Evolutionary conservation across 2,329 filamentous ascomycete species (phyloP), one percentile per base, ranked within the genome.

Genomic region (Chalaropsis ovoidea): DNA sequence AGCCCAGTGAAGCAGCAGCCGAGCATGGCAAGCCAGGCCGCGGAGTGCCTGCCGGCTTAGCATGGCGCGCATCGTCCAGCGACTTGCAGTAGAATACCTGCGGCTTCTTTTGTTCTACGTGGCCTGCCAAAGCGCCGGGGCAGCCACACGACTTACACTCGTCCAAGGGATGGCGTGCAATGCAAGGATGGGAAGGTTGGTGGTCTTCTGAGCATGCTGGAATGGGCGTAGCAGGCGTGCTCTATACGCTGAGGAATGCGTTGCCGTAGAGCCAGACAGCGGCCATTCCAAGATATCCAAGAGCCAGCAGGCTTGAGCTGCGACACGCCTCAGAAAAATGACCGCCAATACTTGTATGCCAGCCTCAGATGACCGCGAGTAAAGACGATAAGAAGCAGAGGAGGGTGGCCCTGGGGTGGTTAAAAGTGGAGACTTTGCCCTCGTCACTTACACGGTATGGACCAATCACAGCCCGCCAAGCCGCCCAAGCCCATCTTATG

Each of bases 221-320:
- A 65, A 65, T 65, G 63, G 17, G 56, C 10, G 19, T 19, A 4
- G 22, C 27, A 19, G n/a, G 45, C 27, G 61, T 52, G 22, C 10
- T 24, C 13, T 19, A 15, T 35, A 27, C 10, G 22, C 10, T 5
- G 22, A 43, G 63, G 63, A 65, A 65, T 65, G 63, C 27, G 63
- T 65, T 65, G 63, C 17, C 42, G 27, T 22, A 13, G 54, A 47
- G 56, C 31, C 22, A 43, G 43, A 22, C 13, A 60, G 43, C 6
- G 24, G n/a, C 6, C 54, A 65, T 65, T 65, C 63, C 56, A 52
- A n/a, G 17, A 56, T 17, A n/a, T 8, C 24, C 13, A 31, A 58
- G 15, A 58, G 15, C 8, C 31, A 39, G 52, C 5, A 15, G 8
- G 8, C 31, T 10, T 2, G 10, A 8, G 15, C 31, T 17, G n/a